These are phyloP conservation scores for Schrenkiella parvula DNA, from an alignment of 345 rosid genomes.

Conservation along the genomic window DNA sequence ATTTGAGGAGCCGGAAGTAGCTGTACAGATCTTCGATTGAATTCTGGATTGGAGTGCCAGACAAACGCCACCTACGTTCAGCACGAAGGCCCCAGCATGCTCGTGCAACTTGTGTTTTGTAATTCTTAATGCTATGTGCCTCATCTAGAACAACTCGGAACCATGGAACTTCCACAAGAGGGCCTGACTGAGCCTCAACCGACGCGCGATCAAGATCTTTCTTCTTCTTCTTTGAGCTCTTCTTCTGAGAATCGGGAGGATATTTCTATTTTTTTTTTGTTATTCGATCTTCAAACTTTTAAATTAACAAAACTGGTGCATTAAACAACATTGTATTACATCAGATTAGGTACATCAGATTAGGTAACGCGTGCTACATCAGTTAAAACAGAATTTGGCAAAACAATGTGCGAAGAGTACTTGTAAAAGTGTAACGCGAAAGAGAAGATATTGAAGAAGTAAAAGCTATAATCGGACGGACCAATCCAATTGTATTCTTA, in stretches of 20 bases:
- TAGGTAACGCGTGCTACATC: too few species aligned
- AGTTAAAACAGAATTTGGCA: neutral
- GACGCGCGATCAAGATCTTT: slow-evolving; percentile 41
- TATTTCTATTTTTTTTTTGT: slow-evolving; percentile 34
- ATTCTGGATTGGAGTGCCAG: slow-evolving; percentile 98
- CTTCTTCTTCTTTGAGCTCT: slow-evolving; percentile 48
- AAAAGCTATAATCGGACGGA: neutral
- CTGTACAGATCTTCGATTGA: slow-evolving; percentile 98
- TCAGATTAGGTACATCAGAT: too few species aligned
- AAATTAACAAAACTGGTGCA: neutral
- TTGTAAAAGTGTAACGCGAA: neutral
- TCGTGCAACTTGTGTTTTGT: slow-evolving; percentile 93
- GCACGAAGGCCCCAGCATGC: slow-evolving; percentile 99
- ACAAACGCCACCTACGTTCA: slow-evolving; percentile 97
- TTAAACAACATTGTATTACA: neutral
- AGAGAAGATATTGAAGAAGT: neutral
- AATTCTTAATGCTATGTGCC: slow-evolving; percentile 97
- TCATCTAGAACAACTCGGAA: slow-evolving; percentile 95
- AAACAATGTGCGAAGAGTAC: neutral
- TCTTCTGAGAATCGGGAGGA: slow-evolving; percentile 50
- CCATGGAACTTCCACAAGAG: slow-evolving; percentile 92
- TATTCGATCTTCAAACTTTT: neutral
- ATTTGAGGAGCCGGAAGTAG: slow-evolving; percentile 93
- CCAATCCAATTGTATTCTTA: slow-evolving; percentile 4
- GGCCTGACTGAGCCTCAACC: slow-evolving; percentile 58